Conservation (phyloP, 306 rosid genomes). For the Prinsepia uniflora region DNA sequence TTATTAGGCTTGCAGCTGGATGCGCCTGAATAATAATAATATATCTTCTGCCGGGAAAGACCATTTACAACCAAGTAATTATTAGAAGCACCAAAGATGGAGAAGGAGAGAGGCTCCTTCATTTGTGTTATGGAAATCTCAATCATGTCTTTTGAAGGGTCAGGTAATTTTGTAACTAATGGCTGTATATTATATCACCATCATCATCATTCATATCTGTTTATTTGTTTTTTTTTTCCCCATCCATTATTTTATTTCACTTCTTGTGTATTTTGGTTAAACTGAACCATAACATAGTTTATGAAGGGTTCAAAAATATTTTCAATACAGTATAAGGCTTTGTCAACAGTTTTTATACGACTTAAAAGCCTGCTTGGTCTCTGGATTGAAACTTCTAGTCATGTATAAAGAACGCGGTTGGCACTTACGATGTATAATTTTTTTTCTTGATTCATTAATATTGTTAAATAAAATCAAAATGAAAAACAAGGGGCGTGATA, state of each 20-base stretch:
- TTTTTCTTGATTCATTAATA: too few relatives aligned
- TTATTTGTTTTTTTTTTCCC: slow-evolving; percentile 34
- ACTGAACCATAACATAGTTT: slow-evolving; percentile 35
- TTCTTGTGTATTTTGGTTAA: slow-evolving; percentile 42
- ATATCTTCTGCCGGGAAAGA: slow-evolving; percentile 19
- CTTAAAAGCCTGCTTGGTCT: too few relatives aligned
- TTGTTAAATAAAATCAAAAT: too few relatives aligned
- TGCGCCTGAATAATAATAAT: slow-evolving; percentile 12
- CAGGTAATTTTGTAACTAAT: slow-evolving; percentile 56
- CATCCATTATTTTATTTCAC: not conserved
- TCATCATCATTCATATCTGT: slow-evolving; percentile 31
- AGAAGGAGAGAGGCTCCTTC: not conserved
- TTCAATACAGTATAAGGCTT: slow-evolving; percentile 29
- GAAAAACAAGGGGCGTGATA: too few relatives aligned
- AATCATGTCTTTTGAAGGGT: slow-evolving; percentile 24
- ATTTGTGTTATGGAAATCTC: slow-evolving; percentile 26
- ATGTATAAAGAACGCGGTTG: too few relatives aligned
- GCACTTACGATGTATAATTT: too few relatives aligned
- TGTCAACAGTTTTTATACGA: slow-evolving; percentile 25
- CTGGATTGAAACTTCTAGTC: not conserved
- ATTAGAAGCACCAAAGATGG: slow-evolving; percentile 33
- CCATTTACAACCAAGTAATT: slow-evolving; percentile 31
- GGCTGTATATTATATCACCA: slow-evolving; percentile 69
- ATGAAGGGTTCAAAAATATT: slow-evolving; percentile 40
- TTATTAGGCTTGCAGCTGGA: slow-evolving; percentile 49